These are phyloP conservation scores for Marasmius sp. DNA, from an alignment of 1,284 basidiomycete species.

Conservation along the genomic window DNA sequence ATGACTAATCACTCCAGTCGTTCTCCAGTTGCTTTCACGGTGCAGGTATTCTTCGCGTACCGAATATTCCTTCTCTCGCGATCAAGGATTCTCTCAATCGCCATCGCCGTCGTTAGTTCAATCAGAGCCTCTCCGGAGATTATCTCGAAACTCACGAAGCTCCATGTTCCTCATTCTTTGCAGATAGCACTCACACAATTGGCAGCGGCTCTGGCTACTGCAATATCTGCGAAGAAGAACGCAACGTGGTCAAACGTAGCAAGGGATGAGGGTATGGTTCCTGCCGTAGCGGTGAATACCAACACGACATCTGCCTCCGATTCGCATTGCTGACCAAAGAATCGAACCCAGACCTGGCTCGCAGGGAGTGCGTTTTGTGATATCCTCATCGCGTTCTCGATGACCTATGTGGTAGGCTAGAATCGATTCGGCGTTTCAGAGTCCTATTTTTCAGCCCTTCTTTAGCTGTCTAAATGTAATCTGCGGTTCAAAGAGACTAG, in stretches of 20 bases:
- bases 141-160: too few relatives aligned
- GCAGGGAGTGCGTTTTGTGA: not conserved
- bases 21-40: not conserved
- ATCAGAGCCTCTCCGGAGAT: too few relatives aligned
- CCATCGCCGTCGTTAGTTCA: not conserved
- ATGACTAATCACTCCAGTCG: not conserved
- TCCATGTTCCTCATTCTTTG: too few relatives aligned
- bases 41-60: not conserved
- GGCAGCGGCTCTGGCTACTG: not conserved
- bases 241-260: not conserved
- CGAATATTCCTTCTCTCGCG: not conserved
- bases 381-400: not conserved
- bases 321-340: too few relatives aligned
- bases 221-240: not conserved
- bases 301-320: too few relatives aligned
- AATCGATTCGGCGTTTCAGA: too few relatives aligned
- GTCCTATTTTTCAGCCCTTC: not conserved
- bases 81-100: not conserved
- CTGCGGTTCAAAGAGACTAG: not conserved
- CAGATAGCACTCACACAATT: not conserved
- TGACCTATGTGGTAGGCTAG: not conserved
- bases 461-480: not conserved
- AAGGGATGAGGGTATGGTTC: too few relatives aligned
- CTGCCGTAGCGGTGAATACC: too few relatives aligned
- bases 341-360: not conserved